Conservation (phyloP, 2,329 filamentous ascomycete species). For the Colletotrichum orchidophilum region DNA sequence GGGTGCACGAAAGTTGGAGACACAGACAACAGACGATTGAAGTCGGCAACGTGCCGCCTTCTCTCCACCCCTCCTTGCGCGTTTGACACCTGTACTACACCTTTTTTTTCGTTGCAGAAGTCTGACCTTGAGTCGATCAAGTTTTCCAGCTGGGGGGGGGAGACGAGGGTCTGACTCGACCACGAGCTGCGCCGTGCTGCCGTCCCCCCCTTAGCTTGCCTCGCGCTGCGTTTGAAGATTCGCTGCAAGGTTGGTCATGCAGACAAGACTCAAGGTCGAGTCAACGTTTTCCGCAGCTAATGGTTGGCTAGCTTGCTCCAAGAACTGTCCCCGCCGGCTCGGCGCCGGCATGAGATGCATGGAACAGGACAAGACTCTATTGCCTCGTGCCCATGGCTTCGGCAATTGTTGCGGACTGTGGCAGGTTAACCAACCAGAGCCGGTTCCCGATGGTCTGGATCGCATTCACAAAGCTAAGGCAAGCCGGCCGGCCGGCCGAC, state of each 20-base stretch:
- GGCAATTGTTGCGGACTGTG: conserved; percentile 2
- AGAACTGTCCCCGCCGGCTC: conserved; percentile 5
- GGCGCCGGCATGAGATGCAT: neutral
- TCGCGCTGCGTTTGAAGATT: conserved; percentile 1
- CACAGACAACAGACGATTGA: neutral
- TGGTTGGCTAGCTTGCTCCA: neutral
- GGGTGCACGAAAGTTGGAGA: conserved; percentile 15
- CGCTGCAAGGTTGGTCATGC: conserved; percentile 22
- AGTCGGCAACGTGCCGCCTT: conserved; percentile 27
- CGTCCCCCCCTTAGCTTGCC: neutral
- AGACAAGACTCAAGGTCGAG: conserved; percentile 7
- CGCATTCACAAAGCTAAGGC: neutral
- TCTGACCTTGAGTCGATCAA: neutral
- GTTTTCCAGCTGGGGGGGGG: neutral
- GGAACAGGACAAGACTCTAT: neutral
- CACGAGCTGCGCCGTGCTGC: neutral
- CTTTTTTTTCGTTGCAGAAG: neutral
- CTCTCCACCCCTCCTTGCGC: neutral
- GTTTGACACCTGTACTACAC: neutral
- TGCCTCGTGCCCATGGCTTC: neutral
- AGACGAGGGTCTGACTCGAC: conserved; percentile 18
- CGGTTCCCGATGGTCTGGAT: neutral
- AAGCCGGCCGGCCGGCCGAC: no score
- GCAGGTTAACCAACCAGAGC: no score
- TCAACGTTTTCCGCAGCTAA: neutral